Evolutionary conservation across 345 rosid genomes (phyloP).

Genomic region (Chamaenerion angustifolium): DNA sequence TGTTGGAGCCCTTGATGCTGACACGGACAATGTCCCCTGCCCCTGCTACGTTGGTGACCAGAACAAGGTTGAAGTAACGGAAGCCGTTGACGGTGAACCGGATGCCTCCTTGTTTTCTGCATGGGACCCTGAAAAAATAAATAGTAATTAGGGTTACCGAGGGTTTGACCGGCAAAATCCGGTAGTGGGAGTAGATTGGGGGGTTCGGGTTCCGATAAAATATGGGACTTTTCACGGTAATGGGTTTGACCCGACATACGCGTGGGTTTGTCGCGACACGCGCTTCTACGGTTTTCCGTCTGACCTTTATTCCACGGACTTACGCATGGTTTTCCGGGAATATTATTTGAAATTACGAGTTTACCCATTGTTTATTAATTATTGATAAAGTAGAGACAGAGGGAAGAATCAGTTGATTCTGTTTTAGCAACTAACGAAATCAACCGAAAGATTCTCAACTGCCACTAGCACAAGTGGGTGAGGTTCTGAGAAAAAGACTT

Average conservation of each 20-base stretch:
- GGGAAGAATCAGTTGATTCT: background rate
- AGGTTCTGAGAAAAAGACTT: conserved; percentile 4
- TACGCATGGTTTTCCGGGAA: conserved; percentile 12
- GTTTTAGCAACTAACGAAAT: background rate
- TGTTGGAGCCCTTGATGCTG: conserved; percentile 58
- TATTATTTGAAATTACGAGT: no score
- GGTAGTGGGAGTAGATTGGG: background rate
- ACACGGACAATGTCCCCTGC: conserved; percentile 74
- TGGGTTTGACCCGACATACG: background rate
- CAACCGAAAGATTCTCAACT: background rate
- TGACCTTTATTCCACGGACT: background rate
- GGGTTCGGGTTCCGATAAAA: background rate
- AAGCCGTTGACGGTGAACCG: conserved; percentile 86
- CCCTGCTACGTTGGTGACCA: conserved; percentile 86
- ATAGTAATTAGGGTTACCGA: background rate
- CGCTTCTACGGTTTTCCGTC: background rate
- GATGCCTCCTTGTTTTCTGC: conserved; percentile 85
- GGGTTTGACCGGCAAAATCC: background rate
- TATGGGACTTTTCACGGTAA: background rate
- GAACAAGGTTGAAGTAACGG: conserved; percentile 88
- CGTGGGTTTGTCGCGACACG: no score
- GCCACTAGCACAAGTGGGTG: background rate
- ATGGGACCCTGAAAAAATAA: conserved; percentile 48
- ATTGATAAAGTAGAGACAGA: background rate
- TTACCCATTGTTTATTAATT: no score